Evolutionary conservation across 768 basidiomycete genomes (phyloP).

Genomic region (Trichaptum fuscoviolaceum): DNA sequence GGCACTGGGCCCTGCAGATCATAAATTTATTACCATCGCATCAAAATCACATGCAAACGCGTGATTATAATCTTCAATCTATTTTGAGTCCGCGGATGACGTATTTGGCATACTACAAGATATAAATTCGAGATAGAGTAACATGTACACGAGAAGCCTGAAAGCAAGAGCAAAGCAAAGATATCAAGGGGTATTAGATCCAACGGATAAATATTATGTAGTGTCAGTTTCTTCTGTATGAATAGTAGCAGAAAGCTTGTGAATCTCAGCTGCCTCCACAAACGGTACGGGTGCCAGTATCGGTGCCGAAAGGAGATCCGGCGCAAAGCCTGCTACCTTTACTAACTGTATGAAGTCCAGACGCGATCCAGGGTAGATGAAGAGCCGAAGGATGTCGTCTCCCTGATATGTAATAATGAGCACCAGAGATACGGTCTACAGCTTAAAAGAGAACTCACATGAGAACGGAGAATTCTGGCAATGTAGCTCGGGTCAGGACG

Average conservation of each 20-base stretch:
- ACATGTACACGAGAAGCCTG: neutral
- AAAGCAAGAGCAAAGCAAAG: neutral
- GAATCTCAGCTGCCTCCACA: neutral
- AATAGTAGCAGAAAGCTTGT: neutral
- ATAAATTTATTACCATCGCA: neutral
- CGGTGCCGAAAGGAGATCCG: neutral
- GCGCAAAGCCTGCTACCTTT: neutral
- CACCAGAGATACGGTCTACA: neutral
- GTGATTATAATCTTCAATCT: too few relatives aligned
- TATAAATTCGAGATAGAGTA: neutral
- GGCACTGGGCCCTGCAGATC: neutral
- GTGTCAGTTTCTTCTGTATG: neutral
- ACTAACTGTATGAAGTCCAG: constrained; percentile 58
- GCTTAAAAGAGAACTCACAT: constrained; percentile 44
- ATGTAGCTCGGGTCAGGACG: constrained; percentile 35
- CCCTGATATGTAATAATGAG: constrained; percentile 34
- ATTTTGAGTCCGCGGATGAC: too few relatives aligned
- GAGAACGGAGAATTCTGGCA: constrained; percentile 43
- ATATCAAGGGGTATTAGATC: neutral
- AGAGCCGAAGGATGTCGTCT: constrained; percentile 47
- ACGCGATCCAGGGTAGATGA: constrained; percentile 74
- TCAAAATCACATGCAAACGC: neutral
- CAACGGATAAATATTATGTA: neutral
- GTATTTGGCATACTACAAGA: neutral
- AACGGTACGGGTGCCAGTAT: neutral